Evolutionary conservation across 1,139 yeast species (phyloP).

Genomic region (Scheffersomyces segobiensis): DNA sequence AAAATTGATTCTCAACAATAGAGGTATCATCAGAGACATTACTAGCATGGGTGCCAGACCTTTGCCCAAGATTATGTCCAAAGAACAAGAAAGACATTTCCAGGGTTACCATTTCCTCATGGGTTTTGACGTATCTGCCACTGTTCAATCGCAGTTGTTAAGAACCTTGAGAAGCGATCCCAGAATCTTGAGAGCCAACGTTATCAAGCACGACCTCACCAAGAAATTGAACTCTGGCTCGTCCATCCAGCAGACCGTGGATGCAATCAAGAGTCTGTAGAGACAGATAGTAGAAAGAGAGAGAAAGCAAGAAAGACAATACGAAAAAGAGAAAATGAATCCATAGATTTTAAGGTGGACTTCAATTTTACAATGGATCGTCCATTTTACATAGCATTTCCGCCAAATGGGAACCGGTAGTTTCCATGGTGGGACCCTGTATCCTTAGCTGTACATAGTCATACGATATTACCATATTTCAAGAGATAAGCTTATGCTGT

Average conservation of each 20-base stretch:
- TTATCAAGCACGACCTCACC: constrained; percentile 66
- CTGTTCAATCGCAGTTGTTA: constrained; percentile 81
- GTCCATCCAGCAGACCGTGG: constrained; percentile 43
- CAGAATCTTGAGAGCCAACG: constrained; percentile 77
- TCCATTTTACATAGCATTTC: background rate
- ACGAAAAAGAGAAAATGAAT: background rate
- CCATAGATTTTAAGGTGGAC: background rate
- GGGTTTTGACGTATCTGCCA: constrained; percentile 82
- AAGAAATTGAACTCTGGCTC: constrained; percentile 54
- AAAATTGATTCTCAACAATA: constrained; percentile 75
- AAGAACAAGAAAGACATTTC: constrained; percentile 86
- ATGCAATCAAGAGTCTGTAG: constrained; percentile 12
- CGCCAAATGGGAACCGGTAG: background rate
- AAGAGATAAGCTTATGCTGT: background rate
- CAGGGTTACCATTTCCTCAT: constrained; percentile 87
- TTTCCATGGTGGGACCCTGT: background rate
- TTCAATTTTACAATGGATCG: background rate
- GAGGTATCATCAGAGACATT: constrained; percentile 87
- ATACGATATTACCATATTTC: background rate
- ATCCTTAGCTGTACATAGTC: background rate
- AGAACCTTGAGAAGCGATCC: constrained; percentile 86
- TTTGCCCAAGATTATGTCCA: constrained; percentile 78
- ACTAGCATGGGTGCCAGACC: constrained; percentile 77
- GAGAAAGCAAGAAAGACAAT: background rate
- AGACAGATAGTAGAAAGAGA: background rate